Base-by-base conservation (phyloP, 2,329 filamentous ascomycete species). In the Rugonectria rugulosa region DNA sequence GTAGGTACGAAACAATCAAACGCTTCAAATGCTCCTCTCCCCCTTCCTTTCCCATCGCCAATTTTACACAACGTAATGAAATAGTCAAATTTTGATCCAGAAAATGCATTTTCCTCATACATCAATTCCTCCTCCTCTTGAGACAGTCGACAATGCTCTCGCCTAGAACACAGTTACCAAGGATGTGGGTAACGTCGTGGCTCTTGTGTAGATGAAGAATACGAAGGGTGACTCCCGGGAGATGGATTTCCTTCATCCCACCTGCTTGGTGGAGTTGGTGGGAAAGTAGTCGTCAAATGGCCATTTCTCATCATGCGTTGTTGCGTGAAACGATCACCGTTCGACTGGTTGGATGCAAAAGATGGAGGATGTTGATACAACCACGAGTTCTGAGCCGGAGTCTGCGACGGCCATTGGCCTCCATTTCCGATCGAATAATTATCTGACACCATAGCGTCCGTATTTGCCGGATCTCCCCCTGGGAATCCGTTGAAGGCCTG, bases 11-110 rank as follows among this genome's bases (percentile, higher is more conserved):
- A 41, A n/a, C 20, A 26, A 41, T 34, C 27, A 19, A 45, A 41
- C 20, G 41, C 27, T 41, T 46, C 32, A 41, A n/a, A 46, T 53
- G 26, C 42, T 44, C 32, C 41, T 20, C n/a, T n/a, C n/a, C n/a
- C n/a, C 32, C 20, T 46, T 52, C 6, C 14, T 53, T 24, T 31
- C 31, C 37, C 17, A 15, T 32, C 20, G 42, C 36, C 43, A 36
- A 21, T 27, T 17, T 15, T 15, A 41, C 43, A 15, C 37, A 47
- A 29, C n/a, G 7, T 11, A 31, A 34, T 53, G 15, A 34, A 34
- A 24, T 40, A 14, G 6, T 24, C 20, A 24, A 40, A 6, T 40
- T 21, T 23, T 40, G 12, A 40, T 21, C 24, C 37, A n/a, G 29
- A 21, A 41, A 9, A 10, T 15, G 27, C n/a, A n/a, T n/a, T n/a